Base-by-base conservation (phyloP, 2,329 filamentous ascomycete genomes). In the Pseudocercospora pini-densiflorae region DNA sequence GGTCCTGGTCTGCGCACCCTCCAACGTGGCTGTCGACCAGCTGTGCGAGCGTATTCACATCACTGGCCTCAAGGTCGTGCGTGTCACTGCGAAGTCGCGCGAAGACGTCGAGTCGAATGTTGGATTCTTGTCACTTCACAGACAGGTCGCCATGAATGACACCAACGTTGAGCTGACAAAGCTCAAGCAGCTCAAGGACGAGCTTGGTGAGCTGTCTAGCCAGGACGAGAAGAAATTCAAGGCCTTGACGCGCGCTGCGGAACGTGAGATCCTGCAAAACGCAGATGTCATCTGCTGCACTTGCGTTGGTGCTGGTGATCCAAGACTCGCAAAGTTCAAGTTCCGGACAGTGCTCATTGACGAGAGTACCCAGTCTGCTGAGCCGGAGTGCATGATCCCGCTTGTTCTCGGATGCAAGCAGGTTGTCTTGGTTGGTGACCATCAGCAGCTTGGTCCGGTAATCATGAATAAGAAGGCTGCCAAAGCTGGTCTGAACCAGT, bases 381-480 rank as follows among this genome's bases (percentile, higher is more conserved):
- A 99, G 79, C 95, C 95, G 0, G 95, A 99, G 79, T 99, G 95
- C 79, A 97, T 99, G 93, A 99, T 99, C 74, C 95, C 95, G 19
- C 84, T 99, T 47, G 94, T 99, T 33, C 86, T 99, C 23, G 95
- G 95, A 59, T 99, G 95, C 85, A 99, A 99, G 83, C 95, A 99
- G 79, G 93, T 97, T 59, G 95, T 99, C n/a, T 87, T 99, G 40
- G 95, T 99, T 49, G 95, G 95, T 77, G 95, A 99, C 77, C 95
- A 99, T 81, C 96, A 98, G 80, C 95, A 99, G 79, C 88, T 99
- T 71, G 95, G 95, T 0, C 95, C 95, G 1, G 95, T 99, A 74
- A 98, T 99, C 77, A 99, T 99, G 94, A 99, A 99, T 86, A 99
- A 99, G 86, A 98, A 98, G 81, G 95, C 95, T 14, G 95, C 95